phyloP scores from a whole-genome alignment of 176 grass and related monocot species.

The Canna indica region DNA sequence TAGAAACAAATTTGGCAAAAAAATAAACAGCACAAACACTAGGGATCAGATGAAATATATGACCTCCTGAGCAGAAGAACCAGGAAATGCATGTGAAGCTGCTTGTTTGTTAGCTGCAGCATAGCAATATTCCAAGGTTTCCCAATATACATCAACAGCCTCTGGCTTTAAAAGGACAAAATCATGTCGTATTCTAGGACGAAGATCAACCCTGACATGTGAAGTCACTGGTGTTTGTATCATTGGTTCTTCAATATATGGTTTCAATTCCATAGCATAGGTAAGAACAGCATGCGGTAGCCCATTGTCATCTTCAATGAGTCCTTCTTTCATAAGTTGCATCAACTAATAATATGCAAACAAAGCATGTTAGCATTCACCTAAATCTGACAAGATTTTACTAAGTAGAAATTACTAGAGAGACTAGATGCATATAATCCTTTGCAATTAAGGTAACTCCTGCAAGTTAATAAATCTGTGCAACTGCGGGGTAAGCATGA shows the following conservation, averaged over 20 bases:
- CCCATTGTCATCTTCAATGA: constrained; percentile 34
- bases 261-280: constrained; percentile 75
- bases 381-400: not conserved
- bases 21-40: not conserved
- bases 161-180: constrained; percentile 69
- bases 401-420: not conserved
- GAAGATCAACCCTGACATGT: constrained; percentile 27
- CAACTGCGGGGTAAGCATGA: not conserved
- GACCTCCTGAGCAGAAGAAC: constrained; percentile 82
- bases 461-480: not conserved
- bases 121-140: constrained; percentile 93
- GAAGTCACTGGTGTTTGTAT: constrained; percentile 47
- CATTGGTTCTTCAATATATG: constrained; percentile 92
- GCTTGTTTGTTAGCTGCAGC: constrained; percentile 42
- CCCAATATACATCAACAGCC: constrained; percentile 81
- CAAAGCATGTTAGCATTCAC: constrained; percentile 6
- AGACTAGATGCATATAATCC: constrained; percentile 5
- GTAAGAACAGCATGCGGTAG: constrained; percentile 36
- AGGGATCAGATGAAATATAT: not conserved
- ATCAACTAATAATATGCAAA: constrained; percentile 41
- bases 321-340: constrained; percentile 44
- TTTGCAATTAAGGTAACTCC: constrained; percentile 2
- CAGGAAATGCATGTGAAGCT: constrained; percentile 68
- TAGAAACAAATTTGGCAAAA: too few relatives aligned
- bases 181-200: constrained; percentile 65